phyloP scores from a whole-genome alignment of 345 rosid species.

The Stellera chamaejasme region DNA sequence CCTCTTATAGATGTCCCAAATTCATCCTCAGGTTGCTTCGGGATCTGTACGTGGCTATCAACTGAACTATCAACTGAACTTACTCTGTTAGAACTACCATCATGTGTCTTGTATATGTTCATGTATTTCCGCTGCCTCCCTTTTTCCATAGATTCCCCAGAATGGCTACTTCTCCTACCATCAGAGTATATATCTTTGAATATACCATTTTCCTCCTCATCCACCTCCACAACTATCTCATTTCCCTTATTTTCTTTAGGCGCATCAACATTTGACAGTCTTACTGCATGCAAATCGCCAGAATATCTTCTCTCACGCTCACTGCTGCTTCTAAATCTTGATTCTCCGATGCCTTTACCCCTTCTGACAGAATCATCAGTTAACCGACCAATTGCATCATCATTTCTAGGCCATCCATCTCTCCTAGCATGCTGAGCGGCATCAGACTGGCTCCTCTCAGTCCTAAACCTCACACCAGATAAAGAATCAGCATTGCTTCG shows the following conservation, averaged over 20 bases:
- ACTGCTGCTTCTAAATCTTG: constrained; percentile 10
- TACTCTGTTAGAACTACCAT: constrained; percentile 13
- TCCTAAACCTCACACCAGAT: constrained; percentile 17
- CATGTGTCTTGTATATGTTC: constrained; percentile 12
- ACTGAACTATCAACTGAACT: constrained; percentile 4
- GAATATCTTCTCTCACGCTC: constrained; percentile 14
- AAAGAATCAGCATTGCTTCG: constrained; percentile 21
- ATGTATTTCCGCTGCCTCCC: constrained; percentile 15
- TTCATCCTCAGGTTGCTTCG: constrained; percentile 13
- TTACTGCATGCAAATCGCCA: constrained; percentile 12
- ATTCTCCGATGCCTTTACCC: constrained; percentile 15
- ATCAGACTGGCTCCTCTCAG: constrained; percentile 35
- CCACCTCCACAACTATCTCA: constrained; percentile 35
- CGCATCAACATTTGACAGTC: constrained; percentile 8
- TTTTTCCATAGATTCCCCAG: constrained; percentile 9
- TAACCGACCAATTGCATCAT: constrained; percentile 12
- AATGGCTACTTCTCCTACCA: constrained; percentile 14
- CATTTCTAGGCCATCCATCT: constrained; percentile 21
- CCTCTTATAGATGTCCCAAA: constrained; percentile 19
- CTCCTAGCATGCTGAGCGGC: constrained; percentile 16
- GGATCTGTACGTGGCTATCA: constrained; percentile 19
- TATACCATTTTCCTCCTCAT: constrained; percentile 20
- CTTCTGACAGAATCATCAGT: constrained; percentile 26
- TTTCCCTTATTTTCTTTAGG: constrained; percentile 12
- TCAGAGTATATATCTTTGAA: constrained; percentile 29